phyloP scores from a whole-genome alignment of 495 filamentous ascomycete species.

The Aspergillus nidulans region DNA sequence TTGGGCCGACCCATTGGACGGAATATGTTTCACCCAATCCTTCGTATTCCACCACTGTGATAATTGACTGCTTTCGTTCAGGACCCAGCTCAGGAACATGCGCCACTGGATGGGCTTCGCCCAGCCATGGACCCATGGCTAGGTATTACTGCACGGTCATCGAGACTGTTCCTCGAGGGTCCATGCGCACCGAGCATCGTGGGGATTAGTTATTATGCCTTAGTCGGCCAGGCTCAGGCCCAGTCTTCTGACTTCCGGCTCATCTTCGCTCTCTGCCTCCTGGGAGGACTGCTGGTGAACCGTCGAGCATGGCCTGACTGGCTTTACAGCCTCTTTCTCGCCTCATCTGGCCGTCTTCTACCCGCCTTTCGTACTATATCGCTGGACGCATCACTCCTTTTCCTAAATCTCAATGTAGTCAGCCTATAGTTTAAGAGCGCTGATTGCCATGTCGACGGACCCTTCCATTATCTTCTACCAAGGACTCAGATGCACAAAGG shows the following conservation, averaged over 20 bases:
- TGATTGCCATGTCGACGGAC: constrained; percentile 20
- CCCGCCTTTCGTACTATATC: no score
- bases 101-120: constrained; percentile 9
- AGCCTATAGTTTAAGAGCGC: background rate
- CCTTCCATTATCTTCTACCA: constrained; percentile 19
- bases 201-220: background rate
- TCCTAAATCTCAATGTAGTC: background rate
- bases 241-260: background rate
- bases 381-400: background rate
- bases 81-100: constrained; percentile 4
- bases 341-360: background rate
- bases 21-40: constrained; percentile 15
- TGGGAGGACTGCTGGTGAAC: background rate
- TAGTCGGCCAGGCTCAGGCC: background rate
- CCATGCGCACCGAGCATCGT: background rate
- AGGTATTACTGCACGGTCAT: background rate
- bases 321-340: background rate
- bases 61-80: background rate
- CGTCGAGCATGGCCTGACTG: background rate
- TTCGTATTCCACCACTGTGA: no score
- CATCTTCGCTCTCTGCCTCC: background rate
- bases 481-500: constrained; percentile 21
- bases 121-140: background rate
- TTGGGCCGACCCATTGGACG: constrained; percentile 10
- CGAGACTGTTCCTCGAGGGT: background rate